Evolutionary conservation across 1,139 yeast species (phyloP).

Genomic region (Candida glucosophila): DNA sequence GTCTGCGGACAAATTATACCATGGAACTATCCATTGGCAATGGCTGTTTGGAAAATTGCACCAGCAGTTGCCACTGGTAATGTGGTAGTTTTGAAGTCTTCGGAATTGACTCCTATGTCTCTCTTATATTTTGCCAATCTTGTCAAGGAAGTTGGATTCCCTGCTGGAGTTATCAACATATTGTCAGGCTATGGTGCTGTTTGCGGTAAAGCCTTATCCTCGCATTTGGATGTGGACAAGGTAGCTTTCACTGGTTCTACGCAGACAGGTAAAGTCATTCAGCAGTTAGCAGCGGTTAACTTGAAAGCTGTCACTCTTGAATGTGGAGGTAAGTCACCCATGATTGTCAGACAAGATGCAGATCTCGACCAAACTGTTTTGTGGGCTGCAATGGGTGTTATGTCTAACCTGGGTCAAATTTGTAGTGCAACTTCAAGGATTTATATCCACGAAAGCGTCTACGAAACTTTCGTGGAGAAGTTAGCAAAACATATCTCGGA

Average conservation of each 20-base stretch:
- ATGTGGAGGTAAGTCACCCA: constrained; percentile 88
- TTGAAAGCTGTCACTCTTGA: constrained; percentile 74
- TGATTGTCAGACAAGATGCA: constrained; percentile 62
- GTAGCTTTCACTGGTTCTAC: constrained; percentile 62
- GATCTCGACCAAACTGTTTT: constrained; percentile 75
- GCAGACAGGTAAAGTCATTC: constrained; percentile 54
- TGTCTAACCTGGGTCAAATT: constrained; percentile 58
- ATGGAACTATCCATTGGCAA: constrained; percentile 54
- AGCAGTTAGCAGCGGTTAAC: constrained; percentile 48
- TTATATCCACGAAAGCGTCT: constrained; percentile 33
- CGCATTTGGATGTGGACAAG: constrained; percentile 49
- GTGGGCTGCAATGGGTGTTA: constrained; percentile 80
- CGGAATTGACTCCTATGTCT: constrained; percentile 61
- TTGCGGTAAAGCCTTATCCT: constrained; percentile 52
- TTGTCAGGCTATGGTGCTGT: constrained; percentile 48
- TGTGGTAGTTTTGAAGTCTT: constrained; percentile 54
- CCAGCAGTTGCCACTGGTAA: constrained; percentile 67
- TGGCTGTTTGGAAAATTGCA: constrained; percentile 55
- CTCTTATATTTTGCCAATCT: constrained; percentile 46
- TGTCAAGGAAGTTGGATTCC: constrained; percentile 60
- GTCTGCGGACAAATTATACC: constrained; percentile 74
- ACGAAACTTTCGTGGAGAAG: constrained; percentile 40
- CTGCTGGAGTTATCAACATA: constrained; percentile 61
- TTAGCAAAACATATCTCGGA: constrained; percentile 27
- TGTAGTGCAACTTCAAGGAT: constrained; percentile 41